These are phyloP conservation scores for Microsporum ferrugineum DNA, from an alignment of 2,329 filamentous ascomycete genomes.

Conservation along the genomic window DNA sequence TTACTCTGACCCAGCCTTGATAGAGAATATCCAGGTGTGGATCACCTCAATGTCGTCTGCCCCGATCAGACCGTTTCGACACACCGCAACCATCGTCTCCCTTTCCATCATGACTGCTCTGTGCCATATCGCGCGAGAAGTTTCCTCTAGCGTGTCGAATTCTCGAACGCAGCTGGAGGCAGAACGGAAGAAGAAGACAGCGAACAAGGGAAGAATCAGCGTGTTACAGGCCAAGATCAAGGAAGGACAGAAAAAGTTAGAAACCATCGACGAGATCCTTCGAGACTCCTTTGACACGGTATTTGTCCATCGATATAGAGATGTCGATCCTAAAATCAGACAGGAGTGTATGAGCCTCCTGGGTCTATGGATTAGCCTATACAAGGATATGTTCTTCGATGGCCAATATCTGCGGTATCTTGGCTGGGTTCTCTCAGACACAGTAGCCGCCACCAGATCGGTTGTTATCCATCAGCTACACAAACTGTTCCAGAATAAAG, in stretches of 20 bases:
- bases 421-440: conserved; percentile 89
- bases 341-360: conserved; percentile 79
- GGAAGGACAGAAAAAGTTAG: conserved; percentile 57
- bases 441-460: conserved; percentile 59
- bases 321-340: conserved; percentile 80
- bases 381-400: conserved; percentile 82
- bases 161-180: conserved; percentile 67
- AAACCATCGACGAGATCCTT: conserved; percentile 58
- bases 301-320: conserved; percentile 90
- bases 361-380: conserved; percentile 73
- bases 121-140: conserved; percentile 58
- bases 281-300: conserved; percentile 84
- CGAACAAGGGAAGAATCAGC: conserved; percentile 67
- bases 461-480: conserved; percentile 77
- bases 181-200: conserved; percentile 58
- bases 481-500: conserved; percentile 66
- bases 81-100: conserved; percentile 80
- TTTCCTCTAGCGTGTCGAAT: conserved; percentile 62
- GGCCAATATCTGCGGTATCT: conserved; percentile 84
- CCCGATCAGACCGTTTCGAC: conserved; percentile 75
- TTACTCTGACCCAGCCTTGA: conserved; percentile 62
- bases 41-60: conserved; percentile 83
- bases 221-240: conserved; percentile 62
- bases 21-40: conserved; percentile 87
- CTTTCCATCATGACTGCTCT: conserved; percentile 68